These are phyloP conservation scores for Symbiodinium natans DNA, from an alignment of 73 alveolate genomes.

Conservation along the genomic window DNA sequence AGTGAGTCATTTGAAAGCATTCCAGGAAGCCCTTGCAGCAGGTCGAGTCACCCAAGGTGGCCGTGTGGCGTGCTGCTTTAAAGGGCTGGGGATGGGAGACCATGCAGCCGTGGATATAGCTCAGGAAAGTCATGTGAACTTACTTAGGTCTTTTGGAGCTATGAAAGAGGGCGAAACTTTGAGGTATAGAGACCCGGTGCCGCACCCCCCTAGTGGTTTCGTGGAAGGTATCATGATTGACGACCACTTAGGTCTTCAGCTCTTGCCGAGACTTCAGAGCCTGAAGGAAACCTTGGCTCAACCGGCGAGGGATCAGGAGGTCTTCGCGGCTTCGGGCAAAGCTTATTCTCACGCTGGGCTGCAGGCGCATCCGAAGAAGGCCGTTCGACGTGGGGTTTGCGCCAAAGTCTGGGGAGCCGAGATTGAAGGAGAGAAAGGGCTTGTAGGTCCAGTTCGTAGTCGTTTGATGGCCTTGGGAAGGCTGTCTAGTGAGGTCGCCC, in stretches of 20 bases:
- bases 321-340: background rate
- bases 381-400: background rate
- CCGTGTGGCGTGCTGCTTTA: conserved; percentile 16
- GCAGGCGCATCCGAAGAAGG: background rate
- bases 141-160: background rate
- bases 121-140: background rate
- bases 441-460: background rate
- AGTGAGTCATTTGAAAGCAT: background rate
- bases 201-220: background rate
- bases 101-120: conserved; percentile 5
- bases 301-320: background rate
- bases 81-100: conserved; percentile 10
- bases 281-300: background rate
- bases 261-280: background rate
- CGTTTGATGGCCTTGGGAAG: background rate
- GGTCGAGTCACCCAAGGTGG: background rate
- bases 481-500: background rate
- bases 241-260: background rate
- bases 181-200: background rate
- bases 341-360: background rate
- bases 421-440: background rate
- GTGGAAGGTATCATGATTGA: background rate
- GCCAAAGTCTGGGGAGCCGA: background rate
- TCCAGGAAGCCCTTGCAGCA: background rate
- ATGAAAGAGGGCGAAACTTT: background rate